These are phyloP conservation scores for Groenewaldozyma sp. DNA, from an alignment of 1,139 yeast genomes.

Conservation along the genomic window DNA sequence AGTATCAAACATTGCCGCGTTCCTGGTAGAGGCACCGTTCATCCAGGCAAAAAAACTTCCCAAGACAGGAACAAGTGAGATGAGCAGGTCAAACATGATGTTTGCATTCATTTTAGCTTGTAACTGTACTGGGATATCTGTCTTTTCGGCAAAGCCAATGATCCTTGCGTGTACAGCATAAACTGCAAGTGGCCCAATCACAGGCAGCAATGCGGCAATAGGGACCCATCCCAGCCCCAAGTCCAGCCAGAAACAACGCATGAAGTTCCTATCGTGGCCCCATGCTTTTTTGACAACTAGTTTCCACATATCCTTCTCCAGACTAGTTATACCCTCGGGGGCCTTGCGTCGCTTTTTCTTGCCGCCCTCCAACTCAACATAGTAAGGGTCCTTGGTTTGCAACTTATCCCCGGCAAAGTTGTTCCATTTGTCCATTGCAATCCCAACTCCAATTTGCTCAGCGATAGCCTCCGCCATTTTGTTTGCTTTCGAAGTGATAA, in stretches of 20 bases:
- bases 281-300: slow-evolving; percentile 68
- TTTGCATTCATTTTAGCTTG: slow-evolving; percentile 66
- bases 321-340: slow-evolving; percentile 48
- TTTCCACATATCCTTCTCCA: slow-evolving; percentile 64
- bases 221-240: slow-evolving; percentile 66
- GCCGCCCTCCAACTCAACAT: slow-evolving; percentile 44
- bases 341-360: slow-evolving; percentile 45
- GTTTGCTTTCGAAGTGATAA: no score
- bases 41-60: slow-evolving; percentile 75
- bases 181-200: slow-evolving; percentile 72
- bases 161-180: slow-evolving; percentile 66
- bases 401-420: slow-evolving; percentile 55
- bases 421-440: slow-evolving; percentile 48
- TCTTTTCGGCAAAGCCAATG: slow-evolving; percentile 47
- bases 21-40: slow-evolving; percentile 80
- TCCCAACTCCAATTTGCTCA: no score
- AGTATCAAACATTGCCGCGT: slow-evolving; percentile 61
- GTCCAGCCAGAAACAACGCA: slow-evolving; percentile 69
- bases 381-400: slow-evolving; percentile 62
- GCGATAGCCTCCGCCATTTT: no score
- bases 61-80: slow-evolving; percentile 68
- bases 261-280: slow-evolving; percentile 69
- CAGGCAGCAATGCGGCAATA: slow-evolving; percentile 55
- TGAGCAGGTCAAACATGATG: slow-evolving; percentile 59
- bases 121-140: slow-evolving; percentile 50